Evolutionary conservation across 495 filamentous ascomycete genomes (phyloP), one percentile per base, ranked within the genome.

Genomic region (Gamarada debralockiae): DNA sequence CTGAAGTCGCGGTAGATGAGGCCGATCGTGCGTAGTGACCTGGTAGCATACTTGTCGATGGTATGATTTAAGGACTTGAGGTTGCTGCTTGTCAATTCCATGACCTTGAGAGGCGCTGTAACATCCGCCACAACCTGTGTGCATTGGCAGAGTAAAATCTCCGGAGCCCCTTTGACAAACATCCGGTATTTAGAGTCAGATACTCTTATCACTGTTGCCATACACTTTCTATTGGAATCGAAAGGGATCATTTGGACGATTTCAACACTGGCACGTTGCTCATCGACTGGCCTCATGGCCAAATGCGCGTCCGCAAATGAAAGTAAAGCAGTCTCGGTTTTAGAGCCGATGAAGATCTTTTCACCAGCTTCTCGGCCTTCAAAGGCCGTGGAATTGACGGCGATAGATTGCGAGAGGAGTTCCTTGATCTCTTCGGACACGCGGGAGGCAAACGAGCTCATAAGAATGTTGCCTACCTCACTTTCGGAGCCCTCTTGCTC

Each of bases 1-100:
- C 90, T 82, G 62, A 95, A 96, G 57, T 97, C 92, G 34, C 84
- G 85, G 63, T 95, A 97, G 12, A 89, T 70, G 50, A 96, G 73
- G 22, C 83, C 88, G 64, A 97, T 95, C 12, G 92, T 95, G 41
- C 92, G 79, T 34, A 97, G 73, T 4, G 92, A 96, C 12, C 85
- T 80, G 13, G 79, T 78, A n/a, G 91, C 92, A 63, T 96, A 97
- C n/a, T 69, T 74, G 45, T 81, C 78, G 59, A 96, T 95, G 39
- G 87, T 73, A 14, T 70, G 68, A 36, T 77, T 74, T 42, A 96
- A 68, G 2, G 73, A 77, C 21, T 83, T 70, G 22, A 73, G 73
- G 52, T 84, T 78, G 14, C 82, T 77, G 1, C 73, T 62, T 3
- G 79, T 80, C 46, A 95, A 59, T 4, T 78, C 69, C 2, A 66